Conservation (phyloP, 202 grass and related monocot genomes). For the Digitaria exilis region DNA sequence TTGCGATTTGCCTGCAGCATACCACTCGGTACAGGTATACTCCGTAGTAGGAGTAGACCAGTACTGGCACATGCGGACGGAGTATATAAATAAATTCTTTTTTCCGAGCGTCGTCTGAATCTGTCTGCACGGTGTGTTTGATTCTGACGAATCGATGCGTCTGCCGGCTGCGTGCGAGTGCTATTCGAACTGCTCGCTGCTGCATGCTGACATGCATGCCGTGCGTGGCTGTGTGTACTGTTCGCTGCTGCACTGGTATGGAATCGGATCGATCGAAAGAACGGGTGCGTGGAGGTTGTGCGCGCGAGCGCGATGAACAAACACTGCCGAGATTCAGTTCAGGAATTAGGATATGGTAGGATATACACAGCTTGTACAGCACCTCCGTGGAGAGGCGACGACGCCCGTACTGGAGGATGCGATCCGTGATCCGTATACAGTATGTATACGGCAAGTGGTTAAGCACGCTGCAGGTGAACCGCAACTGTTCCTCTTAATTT, state of each 20-base stretch:
- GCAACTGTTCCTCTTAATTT: neutral
- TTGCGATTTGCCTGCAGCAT: neutral
- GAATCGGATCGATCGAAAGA: neutral
- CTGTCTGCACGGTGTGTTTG: neutral
- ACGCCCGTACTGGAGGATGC: neutral
- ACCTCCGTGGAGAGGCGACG: neutral
- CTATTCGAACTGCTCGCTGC: neutral
- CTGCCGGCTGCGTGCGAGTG: neutral
- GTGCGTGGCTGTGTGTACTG: neutral
- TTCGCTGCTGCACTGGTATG: neutral
- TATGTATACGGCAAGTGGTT: neutral
- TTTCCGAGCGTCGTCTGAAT: neutral
- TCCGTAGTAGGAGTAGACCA: no score
- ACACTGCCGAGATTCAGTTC: no score
- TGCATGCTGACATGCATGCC: neutral
- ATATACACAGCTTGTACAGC: no score
- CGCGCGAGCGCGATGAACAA: no score
- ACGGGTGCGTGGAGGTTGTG: no score
- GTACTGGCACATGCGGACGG: neutral
- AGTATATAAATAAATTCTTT: neutral
- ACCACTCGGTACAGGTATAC: no score
- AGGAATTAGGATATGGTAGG: no score
- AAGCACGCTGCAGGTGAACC: neutral
- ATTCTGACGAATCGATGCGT: neutral
- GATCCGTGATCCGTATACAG: neutral